phyloP scores from a whole-genome alignment of 208 protist genomes.

The Leptomonas pyrrhocoris region DNA sequence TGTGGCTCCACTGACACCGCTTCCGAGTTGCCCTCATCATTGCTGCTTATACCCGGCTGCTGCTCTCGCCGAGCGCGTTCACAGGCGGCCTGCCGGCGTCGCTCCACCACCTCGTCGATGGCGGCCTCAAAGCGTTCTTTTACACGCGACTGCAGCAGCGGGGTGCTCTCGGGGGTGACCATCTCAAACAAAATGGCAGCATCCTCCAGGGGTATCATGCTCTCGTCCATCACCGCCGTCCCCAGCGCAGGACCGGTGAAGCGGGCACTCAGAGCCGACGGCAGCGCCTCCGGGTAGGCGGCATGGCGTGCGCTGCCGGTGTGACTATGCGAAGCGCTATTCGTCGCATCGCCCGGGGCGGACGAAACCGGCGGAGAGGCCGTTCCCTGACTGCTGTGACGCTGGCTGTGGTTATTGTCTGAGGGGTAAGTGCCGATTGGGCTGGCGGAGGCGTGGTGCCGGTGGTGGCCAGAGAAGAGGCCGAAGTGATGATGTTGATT shows the following conservation, averaged over 20 bases:
- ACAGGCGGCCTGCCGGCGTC: not conserved
- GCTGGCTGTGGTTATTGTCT: not conserved
- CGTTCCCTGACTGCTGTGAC: not conserved
- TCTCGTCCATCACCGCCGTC: slow-evolving; percentile 30
- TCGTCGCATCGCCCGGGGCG: not conserved
- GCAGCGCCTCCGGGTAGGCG: slow-evolving; percentile 25
- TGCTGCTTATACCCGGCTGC: not conserved
- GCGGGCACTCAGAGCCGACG: slow-evolving; percentile 3
- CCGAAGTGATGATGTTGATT: slow-evolving; percentile 1
- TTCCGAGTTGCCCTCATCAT: not conserved
- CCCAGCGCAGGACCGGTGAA: slow-evolving; percentile 26
- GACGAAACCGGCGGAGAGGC: slow-evolving; percentile 2
- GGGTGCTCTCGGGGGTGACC: slow-evolving; percentile 18
- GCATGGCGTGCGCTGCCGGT: not conserved
- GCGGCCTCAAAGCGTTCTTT: slow-evolving; percentile 28
- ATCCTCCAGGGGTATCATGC: slow-evolving; percentile 11
- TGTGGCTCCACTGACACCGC: not conserved
- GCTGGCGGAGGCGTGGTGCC: not conserved
- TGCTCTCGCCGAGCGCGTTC: slow-evolving; percentile 2
- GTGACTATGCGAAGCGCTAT: not conserved
- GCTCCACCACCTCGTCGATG: slow-evolving; percentile 2
- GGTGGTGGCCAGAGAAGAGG: not conserved
- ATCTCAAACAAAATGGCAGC: slow-evolving; percentile 14
- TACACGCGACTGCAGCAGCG: slow-evolving; percentile 14
- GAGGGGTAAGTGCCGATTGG: not conserved